A percentile compares a stretch with the other conserved stretches of the same genome.
phyloP scores from a whole-genome alignment of 2,329 filamentous ascomycete genomes.

The Sphaerulina musiva region DNA sequence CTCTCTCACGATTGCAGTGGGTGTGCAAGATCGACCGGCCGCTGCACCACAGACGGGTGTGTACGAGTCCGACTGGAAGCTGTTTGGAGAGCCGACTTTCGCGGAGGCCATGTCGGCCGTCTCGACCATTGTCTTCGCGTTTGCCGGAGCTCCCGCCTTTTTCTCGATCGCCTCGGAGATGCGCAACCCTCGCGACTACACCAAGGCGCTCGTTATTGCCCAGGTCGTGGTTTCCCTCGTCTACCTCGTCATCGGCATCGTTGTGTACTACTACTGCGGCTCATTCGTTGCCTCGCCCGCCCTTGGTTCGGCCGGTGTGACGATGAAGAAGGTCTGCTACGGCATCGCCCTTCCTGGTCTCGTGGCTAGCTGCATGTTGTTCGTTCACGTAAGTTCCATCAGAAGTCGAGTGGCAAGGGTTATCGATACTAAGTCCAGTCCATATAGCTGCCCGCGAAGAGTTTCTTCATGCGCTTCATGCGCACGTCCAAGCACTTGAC shows the following conservation, averaged over 20 bases:
- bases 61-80: constrained; percentile 29
- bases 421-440: background rate
- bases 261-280: constrained; percentile 46
- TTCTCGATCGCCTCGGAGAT: constrained; percentile 38
- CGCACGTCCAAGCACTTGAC: constrained; percentile 25
- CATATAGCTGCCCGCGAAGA: constrained; percentile 23
- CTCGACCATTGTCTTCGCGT: constrained; percentile 44
- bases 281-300: constrained; percentile 44
- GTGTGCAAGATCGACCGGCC: constrained; percentile 33
- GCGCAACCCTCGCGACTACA: constrained; percentile 34
- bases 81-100: constrained; percentile 34
- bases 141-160: constrained; percentile 36
- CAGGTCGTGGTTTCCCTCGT: constrained; percentile 23
- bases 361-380: constrained; percentile 24
- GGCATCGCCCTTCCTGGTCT: constrained; percentile 32
- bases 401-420: background rate
- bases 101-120: constrained; percentile 55
- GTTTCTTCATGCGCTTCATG: constrained; percentile 27
- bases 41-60: constrained; percentile 29
- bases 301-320: constrained; percentile 41
- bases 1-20: constrained; percentile 32
- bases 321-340: constrained; percentile 44
- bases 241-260: constrained; percentile 36
- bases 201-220: constrained; percentile 31
- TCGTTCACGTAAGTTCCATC: constrained; percentile 24